Evolutionary conservation across 176 grass and related monocot genomes (phyloP).

Genomic region (Tillandsia fasciculata): DNA sequence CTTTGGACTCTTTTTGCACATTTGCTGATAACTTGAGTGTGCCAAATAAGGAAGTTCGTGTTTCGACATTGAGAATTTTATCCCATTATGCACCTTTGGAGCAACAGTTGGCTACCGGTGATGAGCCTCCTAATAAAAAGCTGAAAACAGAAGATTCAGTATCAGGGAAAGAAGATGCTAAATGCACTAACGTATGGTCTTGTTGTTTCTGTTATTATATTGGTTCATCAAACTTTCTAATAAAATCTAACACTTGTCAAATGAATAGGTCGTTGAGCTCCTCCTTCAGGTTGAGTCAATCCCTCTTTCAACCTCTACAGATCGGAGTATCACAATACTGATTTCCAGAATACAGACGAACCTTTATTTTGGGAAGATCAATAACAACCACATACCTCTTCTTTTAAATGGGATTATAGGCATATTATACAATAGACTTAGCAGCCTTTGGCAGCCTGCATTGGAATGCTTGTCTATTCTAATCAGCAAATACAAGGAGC

Average conservation of each 20-base stretch:
- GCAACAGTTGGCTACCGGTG: slow-evolving; percentile 30
- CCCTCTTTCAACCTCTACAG: slow-evolving; percentile 61
- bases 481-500: slow-evolving; percentile 60
- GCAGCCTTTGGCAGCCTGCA: slow-evolving; percentile 65
- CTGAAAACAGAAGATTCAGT: slow-evolving; percentile 55
- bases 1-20: slow-evolving; percentile 29
- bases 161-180: slow-evolving; percentile 29
- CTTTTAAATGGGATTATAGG: slow-evolving; percentile 80
- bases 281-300: slow-evolving; percentile 61
- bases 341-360: slow-evolving; percentile 68
- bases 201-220: slow-evolving; percentile 5
- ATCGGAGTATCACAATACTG: slow-evolving; percentile 54
- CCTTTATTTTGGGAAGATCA: slow-evolving; percentile 51
- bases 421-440: slow-evolving; percentile 76
- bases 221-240: not conserved
- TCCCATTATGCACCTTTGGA: slow-evolving; percentile 46
- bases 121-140: slow-evolving; percentile 54
- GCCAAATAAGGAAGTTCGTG: slow-evolving; percentile 56
- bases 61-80: slow-evolving; percentile 81
- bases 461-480: slow-evolving; percentile 59
- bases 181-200: slow-evolving; percentile 59
- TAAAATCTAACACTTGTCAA: not conserved
- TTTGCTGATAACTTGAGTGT: slow-evolving; percentile 63
- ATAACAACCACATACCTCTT: slow-evolving; percentile 57
- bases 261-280: slow-evolving; percentile 58